Evolutionary conservation across 1,284 basidiomycete genomes (phyloP).

Genomic region (Rhodotorula sp.): DNA sequence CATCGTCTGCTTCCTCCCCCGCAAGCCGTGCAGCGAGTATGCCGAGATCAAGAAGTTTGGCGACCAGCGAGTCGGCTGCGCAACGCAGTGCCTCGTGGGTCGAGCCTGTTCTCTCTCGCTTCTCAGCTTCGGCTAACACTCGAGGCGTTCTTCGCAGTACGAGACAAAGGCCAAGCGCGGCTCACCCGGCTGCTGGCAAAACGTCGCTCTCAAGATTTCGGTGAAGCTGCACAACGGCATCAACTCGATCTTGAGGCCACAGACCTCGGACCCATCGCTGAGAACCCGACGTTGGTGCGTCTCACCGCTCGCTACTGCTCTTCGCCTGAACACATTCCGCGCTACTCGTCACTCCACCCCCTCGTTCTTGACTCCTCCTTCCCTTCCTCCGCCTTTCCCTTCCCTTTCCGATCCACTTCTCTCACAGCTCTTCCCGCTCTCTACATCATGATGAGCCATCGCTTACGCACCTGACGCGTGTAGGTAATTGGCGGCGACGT

Average conservation of each 20-base stretch:
- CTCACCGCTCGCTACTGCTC: neutral
- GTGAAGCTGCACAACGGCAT: constrained; percentile 72
- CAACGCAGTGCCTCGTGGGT: constrained; percentile 22
- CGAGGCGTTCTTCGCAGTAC: too few species aligned
- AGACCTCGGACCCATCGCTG: constrained; percentile 8
- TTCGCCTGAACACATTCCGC: too few species aligned
- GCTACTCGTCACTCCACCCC: too few species aligned
- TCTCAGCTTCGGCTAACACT: too few species aligned
- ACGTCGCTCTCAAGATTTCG: constrained; percentile 62
- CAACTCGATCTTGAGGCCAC: constrained; percentile 56
- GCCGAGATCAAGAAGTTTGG: constrained; percentile 19
- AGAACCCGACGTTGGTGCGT: constrained; percentile 45
- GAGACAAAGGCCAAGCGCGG: too few species aligned
- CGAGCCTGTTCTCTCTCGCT: too few species aligned
- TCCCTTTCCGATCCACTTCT: too few species aligned
- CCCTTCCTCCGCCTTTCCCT: too few species aligned
- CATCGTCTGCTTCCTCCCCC: constrained; percentile 23
- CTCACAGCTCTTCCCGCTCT: too few species aligned
- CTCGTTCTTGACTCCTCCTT: neutral
- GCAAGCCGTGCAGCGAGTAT: constrained; percentile 18
- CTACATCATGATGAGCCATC: neutral
- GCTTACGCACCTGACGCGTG: neutral
- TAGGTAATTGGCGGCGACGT: constrained; percentile 78
- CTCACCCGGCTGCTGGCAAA: neutral
- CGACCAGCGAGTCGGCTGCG: constrained; percentile 18